Evolutionary conservation across 495 filamentous ascomycete genomes (phyloP).

Genomic region (Penicillium maclennaniae): DNA sequence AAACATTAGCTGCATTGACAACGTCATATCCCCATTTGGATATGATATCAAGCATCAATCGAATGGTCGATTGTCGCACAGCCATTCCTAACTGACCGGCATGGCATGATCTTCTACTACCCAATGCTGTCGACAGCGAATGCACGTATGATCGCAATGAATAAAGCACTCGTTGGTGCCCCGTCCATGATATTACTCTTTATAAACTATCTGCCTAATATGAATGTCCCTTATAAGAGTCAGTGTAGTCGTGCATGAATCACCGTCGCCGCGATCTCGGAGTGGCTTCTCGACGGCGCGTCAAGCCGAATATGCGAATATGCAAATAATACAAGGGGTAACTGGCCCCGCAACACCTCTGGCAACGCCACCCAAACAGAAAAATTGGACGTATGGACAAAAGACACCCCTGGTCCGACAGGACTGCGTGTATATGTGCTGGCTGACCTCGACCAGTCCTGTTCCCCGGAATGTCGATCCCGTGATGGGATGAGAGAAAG

Average conservation of each 20-base stretch:
- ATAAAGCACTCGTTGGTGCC: not conserved
- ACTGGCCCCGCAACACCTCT: conserved; percentile 12
- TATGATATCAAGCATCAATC: no score
- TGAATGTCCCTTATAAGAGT: conserved; percentile 24
- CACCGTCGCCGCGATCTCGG: not conserved
- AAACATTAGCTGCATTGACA: no score
- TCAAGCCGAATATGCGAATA: conserved; percentile 4
- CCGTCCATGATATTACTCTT: conserved; percentile 18
- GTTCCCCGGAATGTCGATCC: conserved; percentile 5
- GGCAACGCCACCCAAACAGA: conserved; percentile 11
- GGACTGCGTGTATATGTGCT: conserved; percentile 18
- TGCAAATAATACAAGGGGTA: conserved; percentile 12
- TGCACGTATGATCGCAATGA: not conserved
- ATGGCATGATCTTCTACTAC: not conserved
- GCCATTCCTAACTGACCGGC: not conserved
- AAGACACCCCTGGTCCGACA: conserved; percentile 4
- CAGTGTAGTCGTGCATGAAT: conserved; percentile 3
- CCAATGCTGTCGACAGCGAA: no score
- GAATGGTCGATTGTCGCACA: no score
- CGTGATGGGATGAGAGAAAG: not conserved
- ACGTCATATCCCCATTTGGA: no score
- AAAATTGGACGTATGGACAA: conserved; percentile 21
- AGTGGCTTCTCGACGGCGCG: conserved; percentile 2
- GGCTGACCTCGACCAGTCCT: conserved; percentile 6
- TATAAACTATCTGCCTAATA: conserved; percentile 18